Evolutionary conservation across 1,284 basidiomycete species (phyloP).

Genomic region (Cutaneotrichosporon sp.): DNA sequence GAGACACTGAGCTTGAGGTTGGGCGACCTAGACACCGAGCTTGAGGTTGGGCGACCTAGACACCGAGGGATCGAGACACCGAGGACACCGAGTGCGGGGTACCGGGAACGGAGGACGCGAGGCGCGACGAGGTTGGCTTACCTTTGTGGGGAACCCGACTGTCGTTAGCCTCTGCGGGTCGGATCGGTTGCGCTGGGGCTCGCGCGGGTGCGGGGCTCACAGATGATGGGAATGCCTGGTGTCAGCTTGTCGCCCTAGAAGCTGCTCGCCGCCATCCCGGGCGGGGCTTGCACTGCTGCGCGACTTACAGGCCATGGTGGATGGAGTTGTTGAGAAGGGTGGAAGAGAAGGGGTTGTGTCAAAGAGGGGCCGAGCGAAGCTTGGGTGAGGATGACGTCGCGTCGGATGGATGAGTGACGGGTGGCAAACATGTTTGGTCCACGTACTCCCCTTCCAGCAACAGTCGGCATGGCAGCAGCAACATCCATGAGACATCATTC

Average conservation of each 20-base stretch:
- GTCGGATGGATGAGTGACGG: neutral
- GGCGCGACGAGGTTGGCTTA: slow-evolving; percentile 6
- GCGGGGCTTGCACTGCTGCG: neutral
- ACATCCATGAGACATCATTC: slow-evolving; percentile 9
- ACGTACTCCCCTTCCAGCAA: neutral
- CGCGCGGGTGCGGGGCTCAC: slow-evolving; percentile 26
- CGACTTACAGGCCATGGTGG: slow-evolving; percentile 13
- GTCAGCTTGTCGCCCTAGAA: neutral
- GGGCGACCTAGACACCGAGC: too few species aligned
- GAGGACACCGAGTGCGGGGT: neutral
- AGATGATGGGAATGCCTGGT: slow-evolving; percentile 43
- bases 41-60: too few species aligned
- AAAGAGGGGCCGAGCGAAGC: neutral
- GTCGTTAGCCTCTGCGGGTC: slow-evolving; percentile 4
- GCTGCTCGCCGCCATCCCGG: neutral
- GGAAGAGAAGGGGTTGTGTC: neutral
- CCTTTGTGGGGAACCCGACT: slow-evolving; percentile 50
- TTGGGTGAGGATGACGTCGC: neutral
- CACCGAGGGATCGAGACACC: neutral
- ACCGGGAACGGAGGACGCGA: neutral
- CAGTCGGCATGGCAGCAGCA: neutral
- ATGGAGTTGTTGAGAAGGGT: neutral
- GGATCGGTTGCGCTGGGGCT: neutral
- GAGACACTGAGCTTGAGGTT: too few species aligned
- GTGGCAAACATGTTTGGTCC: slow-evolving; percentile 2